Conservation (phyloP, 1,284 basidiomycete species). For the Marasmius oreades region DNA sequence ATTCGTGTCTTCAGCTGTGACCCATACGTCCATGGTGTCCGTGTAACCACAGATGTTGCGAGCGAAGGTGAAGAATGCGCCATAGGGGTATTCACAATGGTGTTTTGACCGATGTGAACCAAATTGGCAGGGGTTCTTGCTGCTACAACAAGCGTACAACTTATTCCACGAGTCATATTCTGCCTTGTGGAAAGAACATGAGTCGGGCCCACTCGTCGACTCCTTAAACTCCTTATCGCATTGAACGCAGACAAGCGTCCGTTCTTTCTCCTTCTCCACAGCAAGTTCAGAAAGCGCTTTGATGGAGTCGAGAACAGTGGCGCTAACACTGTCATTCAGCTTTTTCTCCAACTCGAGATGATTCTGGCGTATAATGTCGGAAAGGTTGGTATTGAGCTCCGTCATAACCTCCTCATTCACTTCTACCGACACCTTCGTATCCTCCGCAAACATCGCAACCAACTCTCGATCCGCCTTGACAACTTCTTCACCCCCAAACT, state of each 20-base stretch:
- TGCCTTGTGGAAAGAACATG: constrained; percentile 33
- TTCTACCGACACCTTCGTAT: constrained; percentile 23
- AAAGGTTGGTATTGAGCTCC: constrained; percentile 29
- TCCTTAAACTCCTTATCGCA: constrained; percentile 32
- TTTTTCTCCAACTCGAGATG: constrained; percentile 27
- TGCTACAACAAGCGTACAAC: constrained; percentile 30
- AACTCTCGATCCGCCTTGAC: constrained; percentile 29
- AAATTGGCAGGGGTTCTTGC: constrained; percentile 29
- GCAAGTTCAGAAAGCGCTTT: constrained; percentile 30
- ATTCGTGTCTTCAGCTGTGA: constrained; percentile 28
- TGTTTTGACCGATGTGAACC: constrained; percentile 29
- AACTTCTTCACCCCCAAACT: constrained; percentile 31
- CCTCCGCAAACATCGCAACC: constrained; percentile 31
- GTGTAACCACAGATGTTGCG: constrained; percentile 26
- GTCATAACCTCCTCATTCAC: constrained; percentile 35
- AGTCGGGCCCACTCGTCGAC: constrained; percentile 30
- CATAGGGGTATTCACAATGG: constrained; percentile 35
- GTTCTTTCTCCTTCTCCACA: constrained; percentile 29
- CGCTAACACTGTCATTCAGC: constrained; percentile 29
- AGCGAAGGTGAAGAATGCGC: constrained; percentile 29
- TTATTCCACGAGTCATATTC: constrained; percentile 30
- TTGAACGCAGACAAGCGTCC: constrained; percentile 33
- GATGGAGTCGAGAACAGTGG: constrained; percentile 12
- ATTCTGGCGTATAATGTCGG: constrained; percentile 28
- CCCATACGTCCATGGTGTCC: constrained; percentile 30